Evolutionary conservation across 495 filamentous ascomycete species (phyloP).

Genomic region (Penicillium subrubescens): DNA sequence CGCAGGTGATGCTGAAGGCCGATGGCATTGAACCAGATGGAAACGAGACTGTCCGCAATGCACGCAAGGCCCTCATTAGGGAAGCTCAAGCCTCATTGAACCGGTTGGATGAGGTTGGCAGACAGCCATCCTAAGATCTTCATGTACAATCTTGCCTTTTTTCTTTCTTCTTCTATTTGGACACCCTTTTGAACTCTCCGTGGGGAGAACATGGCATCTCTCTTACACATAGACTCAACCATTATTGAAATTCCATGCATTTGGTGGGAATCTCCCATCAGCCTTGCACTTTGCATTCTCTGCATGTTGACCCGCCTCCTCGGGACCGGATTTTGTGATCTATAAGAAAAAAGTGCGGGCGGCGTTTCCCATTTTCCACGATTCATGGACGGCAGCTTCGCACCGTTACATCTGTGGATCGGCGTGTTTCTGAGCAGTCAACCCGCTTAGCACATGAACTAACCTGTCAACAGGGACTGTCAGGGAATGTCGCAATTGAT

Average conservation of each 20-base stretch:
- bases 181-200: conserved; percentile 15
- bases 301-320: neutral
- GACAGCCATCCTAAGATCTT: conserved; percentile 18
- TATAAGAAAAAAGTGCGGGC: neutral
- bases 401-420: conserved; percentile 14
- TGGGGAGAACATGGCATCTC: conserved; percentile 9
- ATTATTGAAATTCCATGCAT: neutral
- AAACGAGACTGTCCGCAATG: conserved; percentile 62
- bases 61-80: conserved; percentile 73
- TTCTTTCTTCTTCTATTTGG: conserved; percentile 25
- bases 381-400: neutral
- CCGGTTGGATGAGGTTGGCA: conserved; percentile 56
- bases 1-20: conserved; percentile 80
- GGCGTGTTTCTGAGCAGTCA: conserved; percentile 23
- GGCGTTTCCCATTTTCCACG: neutral
- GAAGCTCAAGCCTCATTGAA: conserved; percentile 69
- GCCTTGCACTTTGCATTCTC: neutral
- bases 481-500: neutral
- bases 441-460: conserved; percentile 11
- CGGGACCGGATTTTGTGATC: conserved; percentile 6
- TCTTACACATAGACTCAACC: conserved; percentile 21
- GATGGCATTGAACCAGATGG: conserved; percentile 79
- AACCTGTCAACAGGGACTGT: neutral
- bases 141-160: neutral
- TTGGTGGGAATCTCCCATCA: neutral